Base-by-base conservation (phyloP, 495 filamentous ascomycete genomes). In the Xylaria castorea region DNA sequence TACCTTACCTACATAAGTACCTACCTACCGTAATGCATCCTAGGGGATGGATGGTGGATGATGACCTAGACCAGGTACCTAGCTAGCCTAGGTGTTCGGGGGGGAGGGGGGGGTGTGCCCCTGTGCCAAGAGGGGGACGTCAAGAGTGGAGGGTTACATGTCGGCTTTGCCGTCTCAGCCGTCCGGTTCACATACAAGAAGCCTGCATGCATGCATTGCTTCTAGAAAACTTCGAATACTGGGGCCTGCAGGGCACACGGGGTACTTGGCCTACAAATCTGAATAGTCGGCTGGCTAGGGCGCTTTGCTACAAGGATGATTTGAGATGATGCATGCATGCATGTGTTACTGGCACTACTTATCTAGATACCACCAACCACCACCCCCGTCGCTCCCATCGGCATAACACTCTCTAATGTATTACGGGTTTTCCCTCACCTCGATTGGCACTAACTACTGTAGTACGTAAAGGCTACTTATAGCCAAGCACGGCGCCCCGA, bases 131-230 rank as follows among this genome's bases (percentile, higher is more conserved):
- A 51, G 25, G 36, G 55, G 5, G 34, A 32, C 51, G 53, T 46
- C 38, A 1, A 48, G 25, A 61, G 68, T 71, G 68, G 68, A 71
- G 68, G 68, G 58, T 71, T 66, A n/a, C 62, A 72, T 61, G 44
- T 72, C 70, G 70, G 70, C 70, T 72, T 66, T 67, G 70, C 70
- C 70, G 70, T 72, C 70, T 66, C 70, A 72, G 63, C 70, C 70
- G 70, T 66, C 70, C 38, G 61, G 61, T 60, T 71, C 62, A 22
- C 36, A 16, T n/a, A 27, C 32, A 4, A 66, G 20, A 46, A 14
- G n/a, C 30, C 18, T 20, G 48, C 64, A 38, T 20, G 48, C 64
- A 53, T 36, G 61, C 66, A 68, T 63, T 48, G 44, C 40, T 72
- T 72, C 70, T 40, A 44, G 70, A 72, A 72, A 61, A 44, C 70